A percentile compares a stretch with the other conserved stretches of the same genome.
phyloP scores from a whole-genome alignment of 768 basidiomycete genomes.

The Leccinellum luteum region DNA sequence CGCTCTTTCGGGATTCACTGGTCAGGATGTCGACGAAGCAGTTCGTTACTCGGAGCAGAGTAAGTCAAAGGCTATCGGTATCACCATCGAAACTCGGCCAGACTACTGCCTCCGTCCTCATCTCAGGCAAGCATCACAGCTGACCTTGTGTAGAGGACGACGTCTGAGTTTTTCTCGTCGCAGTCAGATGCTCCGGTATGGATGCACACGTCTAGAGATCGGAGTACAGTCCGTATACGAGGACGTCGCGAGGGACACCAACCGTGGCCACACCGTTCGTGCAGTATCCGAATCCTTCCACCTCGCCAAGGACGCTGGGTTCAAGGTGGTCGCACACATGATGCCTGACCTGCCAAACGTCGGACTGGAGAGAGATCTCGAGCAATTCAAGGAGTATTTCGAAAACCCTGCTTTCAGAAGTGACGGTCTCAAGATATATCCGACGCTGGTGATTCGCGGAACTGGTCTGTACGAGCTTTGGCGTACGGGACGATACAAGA shows the following conservation, averaged over 20 bases:
- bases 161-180: not conserved
- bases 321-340: conserved; percentile 99
- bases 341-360: conserved; percentile 99
- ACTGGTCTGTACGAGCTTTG: conserved; percentile 95
- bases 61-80: conserved; percentile 98
- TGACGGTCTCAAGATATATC: conserved; percentile 98
- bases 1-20: conserved; percentile 93
- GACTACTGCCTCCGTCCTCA: conserved; percentile 98
- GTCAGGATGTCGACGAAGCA: conserved; percentile 91
- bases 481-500: conserved; percentile 97
- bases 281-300: conserved; percentile 97
- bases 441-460: conserved; percentile 95
- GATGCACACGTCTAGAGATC: conserved; percentile 96
- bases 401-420: conserved; percentile 97
- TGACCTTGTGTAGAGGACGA: not conserved
- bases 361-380: conserved; percentile 93
- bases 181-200: conserved; percentile 98
- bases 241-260: conserved; percentile 98
- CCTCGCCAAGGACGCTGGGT: conserved; percentile 96
- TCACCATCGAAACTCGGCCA: conserved; percentile 97
- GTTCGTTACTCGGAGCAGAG: conserved; percentile 96
- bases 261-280: conserved; percentile 97
- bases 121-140: conserved; percentile 57
- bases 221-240: conserved; percentile 99
- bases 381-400: conserved; percentile 99